Base-by-base conservation (phyloP, 108 stramenopile genomes). In the Pinguiococcus pyrenoidosus region DNA sequence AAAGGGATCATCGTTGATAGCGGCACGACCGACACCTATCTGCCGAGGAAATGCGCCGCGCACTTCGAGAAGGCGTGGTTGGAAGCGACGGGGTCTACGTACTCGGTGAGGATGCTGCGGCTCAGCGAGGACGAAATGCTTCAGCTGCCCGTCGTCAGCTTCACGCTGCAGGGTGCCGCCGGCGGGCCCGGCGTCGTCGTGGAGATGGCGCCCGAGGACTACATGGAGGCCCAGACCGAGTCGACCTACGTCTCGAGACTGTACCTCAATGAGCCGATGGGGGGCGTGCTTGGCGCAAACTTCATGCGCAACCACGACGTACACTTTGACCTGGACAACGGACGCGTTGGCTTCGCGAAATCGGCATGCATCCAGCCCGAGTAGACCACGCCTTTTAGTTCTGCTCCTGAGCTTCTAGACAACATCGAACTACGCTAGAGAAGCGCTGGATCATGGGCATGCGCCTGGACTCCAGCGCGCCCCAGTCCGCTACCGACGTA, bases 231-330 rank as follows among this genome's bases (percentile, higher is more conserved):
- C 18, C 29, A 27, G 1, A 27, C n/a, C 21, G 44, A 9, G 9
- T 56, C 53, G n/a, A 56, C 44, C 37, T 85, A 79, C 46, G 68
- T 55, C 51, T 73, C 66, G 48, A 64, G 56, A 54, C 78, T 79
- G 29, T 92, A 87, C 59, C 59, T 67, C 23, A 75, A 72, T 4
- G 89, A 96, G 37, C 61, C 66, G 14, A 37, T 54, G 30, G 93
- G 93, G 4, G 82, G 75, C 18, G 90, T 96, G 1, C 54, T 96
- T 1, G 93, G 93, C 18, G 85, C 87, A 23, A 96, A 96, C 55
- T 73, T 87, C 37, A 92, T 96, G 87, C 79, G 77, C 53, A 87
- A 85, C 12, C 82, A 96, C 63, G 85, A 96, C 62, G 72, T 90
- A 1, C 46, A 89, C n/a, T 92, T 96, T 56, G 90, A 96, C 63